These are phyloP conservation scores for Penicillium sp. DNA, from an alignment of 2,329 filamentous ascomycete genomes.

Conservation along the genomic window DNA sequence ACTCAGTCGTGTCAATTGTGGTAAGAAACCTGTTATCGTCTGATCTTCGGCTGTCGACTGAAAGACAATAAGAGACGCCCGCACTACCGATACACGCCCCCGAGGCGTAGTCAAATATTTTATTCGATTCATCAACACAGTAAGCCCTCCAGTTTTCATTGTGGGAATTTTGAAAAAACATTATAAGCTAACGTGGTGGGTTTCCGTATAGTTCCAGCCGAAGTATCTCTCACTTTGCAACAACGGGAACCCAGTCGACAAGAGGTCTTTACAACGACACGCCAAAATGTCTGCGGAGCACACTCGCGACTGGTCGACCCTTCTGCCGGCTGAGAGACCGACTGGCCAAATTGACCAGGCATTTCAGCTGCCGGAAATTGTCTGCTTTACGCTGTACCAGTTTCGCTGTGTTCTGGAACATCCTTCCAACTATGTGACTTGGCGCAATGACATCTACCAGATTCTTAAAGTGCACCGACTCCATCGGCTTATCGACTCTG, in stretches of 20 bases:
- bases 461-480: not conserved
- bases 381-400: not conserved
- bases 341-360: not conserved
- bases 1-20: not conserved
- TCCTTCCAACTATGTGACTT: not conserved
- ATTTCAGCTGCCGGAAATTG: not conserved
- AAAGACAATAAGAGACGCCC: not conserved
- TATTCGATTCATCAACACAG: not conserved
- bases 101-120: not conserved
- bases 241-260: not conserved
- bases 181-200: not conserved
- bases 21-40: not conserved
- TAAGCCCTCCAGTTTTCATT: fast-evolving
- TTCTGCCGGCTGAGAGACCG: not conserved
- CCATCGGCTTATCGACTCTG: not conserved
- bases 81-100: not conserved
- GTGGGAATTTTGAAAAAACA: not conserved
- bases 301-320: not conserved
- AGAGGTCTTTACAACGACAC: not conserved
- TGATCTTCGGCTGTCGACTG: not conserved
- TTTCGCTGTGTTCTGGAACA: not conserved
- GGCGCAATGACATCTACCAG: not conserved
- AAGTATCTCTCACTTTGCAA: not conserved
- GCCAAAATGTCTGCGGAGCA: not conserved
- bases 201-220: not conserved